phyloP scores from a whole-genome alignment of 139 green algal genomes.

The Chlorella sp. region DNA sequence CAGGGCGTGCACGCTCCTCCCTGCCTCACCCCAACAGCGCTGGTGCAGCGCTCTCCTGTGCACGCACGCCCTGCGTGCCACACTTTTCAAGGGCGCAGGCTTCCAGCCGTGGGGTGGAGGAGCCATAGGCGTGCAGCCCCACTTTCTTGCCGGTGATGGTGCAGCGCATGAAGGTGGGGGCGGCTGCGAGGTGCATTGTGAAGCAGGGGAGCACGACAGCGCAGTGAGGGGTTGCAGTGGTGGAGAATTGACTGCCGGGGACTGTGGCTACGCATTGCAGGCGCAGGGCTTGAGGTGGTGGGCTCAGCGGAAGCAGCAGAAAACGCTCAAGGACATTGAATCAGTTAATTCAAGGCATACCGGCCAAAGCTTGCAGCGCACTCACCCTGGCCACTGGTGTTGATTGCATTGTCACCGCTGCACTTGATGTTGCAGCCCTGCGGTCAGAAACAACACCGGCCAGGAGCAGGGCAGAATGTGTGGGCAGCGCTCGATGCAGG shows the following conservation, averaged over 20 bases:
- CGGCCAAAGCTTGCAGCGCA: background rate
- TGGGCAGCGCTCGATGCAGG: too few species aligned
- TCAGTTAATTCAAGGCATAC: too few species aligned
- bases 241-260: too few species aligned
- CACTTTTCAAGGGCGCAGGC: slow-evolving; percentile 61
- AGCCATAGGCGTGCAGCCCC: slow-evolving; percentile 49
- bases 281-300: background rate
- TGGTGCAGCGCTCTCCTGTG: slow-evolving; percentile 33
- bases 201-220: too few species aligned
- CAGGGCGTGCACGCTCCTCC: too few species aligned
- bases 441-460: too few species aligned
- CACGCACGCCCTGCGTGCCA: slow-evolving; percentile 49
- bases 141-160: slow-evolving; percentile 52
- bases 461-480: too few species aligned
- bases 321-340: background rate
- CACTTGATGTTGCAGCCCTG: slow-evolving; percentile 61
- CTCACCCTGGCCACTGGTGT: slow-evolving; percentile 41
- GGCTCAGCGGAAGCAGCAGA: too few species aligned
- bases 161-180: slow-evolving; percentile 60
- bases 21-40: slow-evolving; percentile 15
- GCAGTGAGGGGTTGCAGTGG: too few species aligned
- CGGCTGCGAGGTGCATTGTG: background rate
- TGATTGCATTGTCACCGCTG: slow-evolving; percentile 65
- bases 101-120: slow-evolving; percentile 18
- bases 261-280: too few species aligned